A percentile compares a stretch with the other conserved stretches of the same genome.
Conservation (phyloP, 441 rosid species). For the Rhodomyrtus psidioides region DNA sequence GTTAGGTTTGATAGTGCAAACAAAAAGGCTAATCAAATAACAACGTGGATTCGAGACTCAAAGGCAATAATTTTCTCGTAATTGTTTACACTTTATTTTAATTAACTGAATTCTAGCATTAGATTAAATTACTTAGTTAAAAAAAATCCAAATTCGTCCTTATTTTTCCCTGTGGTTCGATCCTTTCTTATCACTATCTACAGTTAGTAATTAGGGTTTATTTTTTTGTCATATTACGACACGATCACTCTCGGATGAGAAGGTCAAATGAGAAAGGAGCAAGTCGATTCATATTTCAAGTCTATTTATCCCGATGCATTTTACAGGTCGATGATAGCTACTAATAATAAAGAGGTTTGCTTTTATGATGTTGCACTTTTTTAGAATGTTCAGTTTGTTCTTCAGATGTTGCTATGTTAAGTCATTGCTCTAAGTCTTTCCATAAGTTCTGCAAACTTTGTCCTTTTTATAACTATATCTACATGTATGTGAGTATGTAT, state of each 20-base stretch:
- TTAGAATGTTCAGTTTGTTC: background rate
- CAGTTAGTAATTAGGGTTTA: too few relatives aligned
- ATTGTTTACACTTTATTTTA: too few relatives aligned
- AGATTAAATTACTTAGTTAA: too few relatives aligned
- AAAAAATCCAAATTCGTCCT: too few relatives aligned
- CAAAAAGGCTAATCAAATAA: too few relatives aligned
- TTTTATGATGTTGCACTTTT: background rate
- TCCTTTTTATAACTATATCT: background rate
- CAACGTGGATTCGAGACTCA: too few relatives aligned
- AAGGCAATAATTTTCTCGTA: too few relatives aligned
- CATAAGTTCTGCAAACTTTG: background rate
- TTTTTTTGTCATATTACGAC: too few relatives aligned
- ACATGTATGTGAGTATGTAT: background rate
- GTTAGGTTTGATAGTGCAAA: too few relatives aligned
- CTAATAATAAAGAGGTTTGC: constrained; percentile 58
- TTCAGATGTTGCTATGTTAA: background rate
- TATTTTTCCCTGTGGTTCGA: too few relatives aligned
- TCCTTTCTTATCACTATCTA: too few relatives aligned
- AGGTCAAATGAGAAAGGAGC: constrained; percentile 66
- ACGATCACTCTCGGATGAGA: constrained; percentile 33
- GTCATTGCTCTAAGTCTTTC: background rate
- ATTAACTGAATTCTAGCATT: too few relatives aligned
- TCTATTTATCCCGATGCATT: constrained; percentile 67
- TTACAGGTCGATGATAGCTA: constrained; percentile 73
- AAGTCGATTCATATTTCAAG: constrained; percentile 77